These are phyloP conservation scores for Diaporthe velutina DNA, from an alignment of 2,329 filamentous ascomycete species.

Conservation along the genomic window DNA sequence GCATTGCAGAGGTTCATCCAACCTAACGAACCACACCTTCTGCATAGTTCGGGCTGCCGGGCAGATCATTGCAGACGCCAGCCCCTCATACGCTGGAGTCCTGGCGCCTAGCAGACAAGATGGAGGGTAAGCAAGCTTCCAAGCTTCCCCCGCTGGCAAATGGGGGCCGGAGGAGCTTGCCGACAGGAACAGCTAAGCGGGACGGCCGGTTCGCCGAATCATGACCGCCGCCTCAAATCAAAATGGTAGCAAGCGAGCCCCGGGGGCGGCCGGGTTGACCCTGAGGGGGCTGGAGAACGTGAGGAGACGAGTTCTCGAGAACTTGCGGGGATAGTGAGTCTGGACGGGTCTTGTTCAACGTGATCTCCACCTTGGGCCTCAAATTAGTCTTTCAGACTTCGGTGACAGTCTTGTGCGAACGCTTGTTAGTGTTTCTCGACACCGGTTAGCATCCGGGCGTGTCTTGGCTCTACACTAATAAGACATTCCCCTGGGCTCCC, in stretches of 20 bases:
- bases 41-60: background rate
- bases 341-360: background rate
- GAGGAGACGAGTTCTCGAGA: constrained; percentile 5
- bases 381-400: background rate
- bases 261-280: background rate
- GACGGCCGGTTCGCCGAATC: background rate
- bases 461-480: background rate
- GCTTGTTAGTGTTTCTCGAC: background rate
- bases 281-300: background rate
- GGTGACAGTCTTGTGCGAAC: constrained; percentile 14
- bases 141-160: background rate
- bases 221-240: constrained; percentile 2
- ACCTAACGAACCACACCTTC: constrained; percentile 5
- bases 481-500: background rate
- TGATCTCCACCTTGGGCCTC: background rate
- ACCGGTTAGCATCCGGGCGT: background rate
- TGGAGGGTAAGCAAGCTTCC: constrained; percentile 16
- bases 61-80: background rate
- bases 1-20: constrained; percentile 19
- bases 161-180: constrained; percentile 1
- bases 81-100: constrained; percentile 10
- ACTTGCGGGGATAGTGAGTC: background rate
- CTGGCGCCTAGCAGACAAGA: constrained; percentile 8
- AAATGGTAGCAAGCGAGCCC: background rate
- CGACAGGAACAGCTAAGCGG: constrained; percentile 9